phyloP scores from a whole-genome alignment of 345 rosid genomes.

The Bruguiera gymnorhiza region DNA sequence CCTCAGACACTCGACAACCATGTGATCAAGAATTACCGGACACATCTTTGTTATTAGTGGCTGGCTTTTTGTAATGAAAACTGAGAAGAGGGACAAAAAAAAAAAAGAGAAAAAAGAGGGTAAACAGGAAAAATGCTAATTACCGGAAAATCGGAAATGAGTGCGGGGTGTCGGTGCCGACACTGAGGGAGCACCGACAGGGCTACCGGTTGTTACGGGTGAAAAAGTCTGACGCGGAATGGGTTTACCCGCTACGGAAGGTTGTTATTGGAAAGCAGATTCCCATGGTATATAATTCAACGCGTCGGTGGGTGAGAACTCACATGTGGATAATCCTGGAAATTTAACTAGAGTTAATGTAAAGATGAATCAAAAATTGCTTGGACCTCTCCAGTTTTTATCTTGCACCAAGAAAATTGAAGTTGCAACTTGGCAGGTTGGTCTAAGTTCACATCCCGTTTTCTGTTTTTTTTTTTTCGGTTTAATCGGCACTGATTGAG shows the following conservation, averaged over 20 bases:
- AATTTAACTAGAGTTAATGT: too few relatives aligned
- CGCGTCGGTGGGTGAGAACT: slow-evolving; percentile 33
- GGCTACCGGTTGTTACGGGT: slow-evolving; percentile 27
- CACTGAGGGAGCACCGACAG: slow-evolving; percentile 35
- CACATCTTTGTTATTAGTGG: slow-evolving; percentile 1
- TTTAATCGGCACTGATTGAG: too few relatives aligned
- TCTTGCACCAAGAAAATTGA: too few relatives aligned
- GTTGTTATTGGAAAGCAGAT: not conserved
- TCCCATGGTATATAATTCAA: slow-evolving; percentile 13
- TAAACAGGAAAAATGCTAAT: not conserved
- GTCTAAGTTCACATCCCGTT: too few relatives aligned
- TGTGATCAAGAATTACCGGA: not conserved
- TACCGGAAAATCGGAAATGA: slow-evolving; percentile 24
- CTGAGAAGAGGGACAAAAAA: not conserved
- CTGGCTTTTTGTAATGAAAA: not conserved
- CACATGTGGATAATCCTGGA: too few relatives aligned
- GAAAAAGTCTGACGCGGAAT: not conserved
- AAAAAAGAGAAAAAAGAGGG: too few relatives aligned
- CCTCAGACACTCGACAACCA: not conserved
- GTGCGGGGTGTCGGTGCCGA: slow-evolving; percentile 57
- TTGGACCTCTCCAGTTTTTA: too few relatives aligned
- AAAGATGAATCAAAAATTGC: too few relatives aligned
- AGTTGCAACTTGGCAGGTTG: too few relatives aligned
- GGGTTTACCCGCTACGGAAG: slow-evolving; percentile 25
- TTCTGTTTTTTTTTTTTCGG: too few relatives aligned